A percentile compares a stretch with the other conserved stretches of the same genome.
phyloP scores from a whole-genome alignment of 2,329 filamentous ascomycete genomes.

The Penicillium janthinellum region DNA sequence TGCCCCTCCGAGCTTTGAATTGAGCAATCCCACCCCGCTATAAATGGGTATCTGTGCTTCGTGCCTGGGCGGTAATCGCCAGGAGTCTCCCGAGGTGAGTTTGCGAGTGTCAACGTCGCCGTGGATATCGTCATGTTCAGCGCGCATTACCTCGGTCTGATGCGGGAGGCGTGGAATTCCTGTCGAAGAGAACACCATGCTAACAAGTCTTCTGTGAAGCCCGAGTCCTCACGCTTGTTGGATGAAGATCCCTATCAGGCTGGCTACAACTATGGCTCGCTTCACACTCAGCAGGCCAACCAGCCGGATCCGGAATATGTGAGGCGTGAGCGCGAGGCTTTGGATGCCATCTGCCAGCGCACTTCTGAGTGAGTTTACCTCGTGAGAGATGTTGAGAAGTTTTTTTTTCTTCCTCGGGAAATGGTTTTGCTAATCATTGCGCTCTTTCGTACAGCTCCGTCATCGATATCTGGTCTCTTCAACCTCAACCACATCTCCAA shows the following conservation, averaged over 20 bases:
- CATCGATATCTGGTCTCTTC: conserved; percentile 49
- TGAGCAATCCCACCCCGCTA: conserved; percentile 6
- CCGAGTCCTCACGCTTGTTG: conserved; percentile 48
- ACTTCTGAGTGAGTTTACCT: conserved; percentile 46
- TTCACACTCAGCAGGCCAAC: conserved; percentile 38
- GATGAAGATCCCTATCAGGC: conserved; percentile 50
- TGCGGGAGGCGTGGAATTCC: conserved; percentile 12
- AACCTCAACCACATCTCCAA: conserved; percentile 46
- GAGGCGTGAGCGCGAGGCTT: conserved; percentile 48
- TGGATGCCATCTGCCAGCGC: conserved; percentile 50
- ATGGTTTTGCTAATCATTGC: neutral
- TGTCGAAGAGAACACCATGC: conserved; percentile 5
- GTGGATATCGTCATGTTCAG: conserved; percentile 10
- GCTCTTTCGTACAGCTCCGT: conserved; percentile 36
- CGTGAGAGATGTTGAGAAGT: too few relatives aligned
- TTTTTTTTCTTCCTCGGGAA: too few relatives aligned
- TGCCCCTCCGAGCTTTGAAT: conserved; percentile 11
- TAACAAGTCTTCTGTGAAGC: conserved; percentile 23
- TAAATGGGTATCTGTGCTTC: conserved; percentile 50
- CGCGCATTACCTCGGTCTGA: conserved; percentile 17
- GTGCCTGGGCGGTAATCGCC: conserved; percentile 44
- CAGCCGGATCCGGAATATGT: conserved; percentile 47
- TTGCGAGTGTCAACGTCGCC: neutral
- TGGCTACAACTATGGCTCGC: conserved; percentile 47
- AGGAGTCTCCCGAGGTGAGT: conserved; percentile 41